Evolutionary conservation across 257 asterid genomes (phyloP), one percentile per base, ranked within the genome.

Genomic region (Perilla frutescens): DNA sequence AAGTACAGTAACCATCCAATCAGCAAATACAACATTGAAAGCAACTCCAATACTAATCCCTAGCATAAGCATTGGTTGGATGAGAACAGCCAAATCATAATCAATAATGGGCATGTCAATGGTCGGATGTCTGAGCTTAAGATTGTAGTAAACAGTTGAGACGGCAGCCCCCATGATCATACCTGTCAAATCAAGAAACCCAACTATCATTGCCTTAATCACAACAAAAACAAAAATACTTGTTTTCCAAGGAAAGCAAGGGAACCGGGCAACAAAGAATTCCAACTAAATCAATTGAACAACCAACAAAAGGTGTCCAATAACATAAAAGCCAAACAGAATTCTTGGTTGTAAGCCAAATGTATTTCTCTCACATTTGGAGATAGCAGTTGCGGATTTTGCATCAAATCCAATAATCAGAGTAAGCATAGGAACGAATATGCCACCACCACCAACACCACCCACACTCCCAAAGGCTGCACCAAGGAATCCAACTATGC

Each of bases 381-480:
- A 94, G 76, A 94, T 87, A 60, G 98, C 98, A 70, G 98, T 90
- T 0, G 98, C 89, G 47, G 98, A 91, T 81, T 94, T 94, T 29
- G 98, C 84, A 81, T 94, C 98, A 50, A 94, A 94, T 62, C 98
- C 98, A 66, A 94, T 40, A 79, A 94, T 68, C 26, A 94, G 85
- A 71, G 91, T 82, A 60, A 94, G 98, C 98, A 94, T 94, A 12
- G 98, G 98, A 45, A 94, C 97, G 3, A 88, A 94, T 74, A 94
- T 94, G 72, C 98, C 98, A 2, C 98, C 98, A 1, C 98, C 98
- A 0, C 98, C 98, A 68, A 94, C 97, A 55, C 98, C 98, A 10
- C 98, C 98, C 1, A 94, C 98, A 60, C 98, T 94, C 64, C 98
- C 98, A 74, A 94, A 91, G 61, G 98, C 95, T 47, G 97, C 98